phyloP scores from a whole-genome alignment of 306 rosid genomes.

The Cicer arietinum region DNA sequence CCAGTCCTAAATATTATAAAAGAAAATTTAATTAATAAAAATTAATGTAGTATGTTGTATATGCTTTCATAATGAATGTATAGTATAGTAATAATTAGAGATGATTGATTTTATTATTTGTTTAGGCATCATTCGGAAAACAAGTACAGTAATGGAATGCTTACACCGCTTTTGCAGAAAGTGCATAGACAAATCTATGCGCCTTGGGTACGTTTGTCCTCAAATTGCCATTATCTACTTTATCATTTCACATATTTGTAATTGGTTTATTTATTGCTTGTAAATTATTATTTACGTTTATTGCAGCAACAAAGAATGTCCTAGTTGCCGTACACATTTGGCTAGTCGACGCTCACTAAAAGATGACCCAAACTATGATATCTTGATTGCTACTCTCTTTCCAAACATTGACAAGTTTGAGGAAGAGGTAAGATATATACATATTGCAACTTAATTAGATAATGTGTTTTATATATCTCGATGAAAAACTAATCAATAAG shows the following conservation, averaged over 20 bases:
- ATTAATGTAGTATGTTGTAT: no score
- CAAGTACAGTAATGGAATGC: conserved; percentile 80
- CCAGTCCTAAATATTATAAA: no score
- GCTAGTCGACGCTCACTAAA: conserved; percentile 78
- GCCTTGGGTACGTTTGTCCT: conserved; percentile 59
- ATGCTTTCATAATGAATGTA: no score
- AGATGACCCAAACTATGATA: conserved; percentile 67
- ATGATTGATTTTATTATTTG: conserved; percentile 29
- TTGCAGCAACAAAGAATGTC: conserved; percentile 80
- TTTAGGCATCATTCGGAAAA: conserved; percentile 77
- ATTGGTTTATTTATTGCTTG: neutral
- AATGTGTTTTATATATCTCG: neutral
- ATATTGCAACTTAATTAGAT: neutral
- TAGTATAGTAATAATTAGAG: no score
- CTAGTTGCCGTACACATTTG: conserved; percentile 79
- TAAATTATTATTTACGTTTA: neutral
- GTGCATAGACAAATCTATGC: conserved; percentile 85
- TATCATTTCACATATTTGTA: conserved; percentile 4
- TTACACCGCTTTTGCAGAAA: conserved; percentile 86
- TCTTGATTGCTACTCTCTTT: neutral
- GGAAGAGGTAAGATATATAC: conserved; percentile 50
- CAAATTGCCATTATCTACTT: conserved; percentile 4
- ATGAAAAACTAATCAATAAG: conserved; percentile 20
- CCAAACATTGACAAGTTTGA: neutral
- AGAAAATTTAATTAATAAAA: no score